Percentiles rank a stretch among this genome's conserved stretches.
phyloP scores from a whole-genome alignment of 1,284 basidiomycete genomes.

The Leccinum griseonigrum region DNA sequence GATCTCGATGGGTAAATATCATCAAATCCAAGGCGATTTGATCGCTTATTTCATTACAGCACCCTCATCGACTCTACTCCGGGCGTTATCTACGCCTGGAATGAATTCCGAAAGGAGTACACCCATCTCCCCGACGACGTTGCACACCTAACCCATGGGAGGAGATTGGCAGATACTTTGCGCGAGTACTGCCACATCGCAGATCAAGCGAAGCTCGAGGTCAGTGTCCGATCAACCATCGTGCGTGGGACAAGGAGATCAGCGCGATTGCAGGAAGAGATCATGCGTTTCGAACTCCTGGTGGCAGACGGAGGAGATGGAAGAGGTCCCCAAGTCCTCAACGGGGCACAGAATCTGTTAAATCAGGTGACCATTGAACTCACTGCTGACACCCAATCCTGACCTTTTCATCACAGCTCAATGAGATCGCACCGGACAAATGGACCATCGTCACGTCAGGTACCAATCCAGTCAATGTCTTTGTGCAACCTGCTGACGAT shows the following conservation, averaged over 20 bases:
- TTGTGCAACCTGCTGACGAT: background rate
- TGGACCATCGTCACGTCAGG: constrained; percentile 84
- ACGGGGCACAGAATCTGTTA: constrained; percentile 51
- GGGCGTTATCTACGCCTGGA: constrained; percentile 64
- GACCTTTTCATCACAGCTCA: constrained; percentile 29
- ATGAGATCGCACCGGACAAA: constrained; percentile 33
- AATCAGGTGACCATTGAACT: constrained; percentile 37
- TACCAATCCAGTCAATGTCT: constrained; percentile 26
- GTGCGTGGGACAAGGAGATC: background rate
- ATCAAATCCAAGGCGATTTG: background rate
- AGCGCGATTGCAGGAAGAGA: constrained; percentile 44
- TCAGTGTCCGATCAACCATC: constrained; percentile 24
- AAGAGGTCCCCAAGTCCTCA: constrained; percentile 55
- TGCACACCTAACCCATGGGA: constrained; percentile 66
- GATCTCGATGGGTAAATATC: constrained; percentile 65
- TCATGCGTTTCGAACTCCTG: constrained; percentile 61
- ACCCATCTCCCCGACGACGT: constrained; percentile 43
- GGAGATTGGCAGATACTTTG: constrained; percentile 70
- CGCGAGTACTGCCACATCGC: constrained; percentile 63
- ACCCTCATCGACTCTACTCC: constrained; percentile 73
- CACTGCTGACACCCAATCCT: background rate
- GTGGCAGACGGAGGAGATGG: constrained; percentile 44
- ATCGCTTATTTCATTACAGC: constrained; percentile 33
- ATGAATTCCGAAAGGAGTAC: constrained; percentile 55
- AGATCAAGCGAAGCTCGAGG: constrained; percentile 55